Evolutionary conservation across 495 filamentous ascomycete species (phyloP).

Genomic region (Echria macrotheca): DNA sequence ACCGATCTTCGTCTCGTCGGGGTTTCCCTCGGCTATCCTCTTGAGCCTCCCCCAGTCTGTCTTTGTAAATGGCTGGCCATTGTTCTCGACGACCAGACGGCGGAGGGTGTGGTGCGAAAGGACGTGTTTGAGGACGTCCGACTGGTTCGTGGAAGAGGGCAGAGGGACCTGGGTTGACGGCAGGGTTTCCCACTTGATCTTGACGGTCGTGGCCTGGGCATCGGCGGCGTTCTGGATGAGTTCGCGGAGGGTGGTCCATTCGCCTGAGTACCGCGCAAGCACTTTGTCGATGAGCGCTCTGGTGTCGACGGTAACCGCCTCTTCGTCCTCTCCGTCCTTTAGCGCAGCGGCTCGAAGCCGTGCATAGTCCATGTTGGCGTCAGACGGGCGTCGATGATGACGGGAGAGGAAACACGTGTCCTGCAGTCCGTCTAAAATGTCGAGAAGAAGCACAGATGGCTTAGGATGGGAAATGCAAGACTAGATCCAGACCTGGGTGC

Average conservation of each 20-base stretch:
- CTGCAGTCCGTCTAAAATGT: no score
- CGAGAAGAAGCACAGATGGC: no score
- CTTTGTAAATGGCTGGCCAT: conserved; percentile 76
- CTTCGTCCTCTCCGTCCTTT: conserved; percentile 79
- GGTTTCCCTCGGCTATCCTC: conserved; percentile 96
- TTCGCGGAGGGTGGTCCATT: conserved; percentile 83
- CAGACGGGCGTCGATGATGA: no score
- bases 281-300: conserved; percentile 96
- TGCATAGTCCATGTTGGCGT: conserved; percentile 63
- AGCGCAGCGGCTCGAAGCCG: conserved; percentile 81
- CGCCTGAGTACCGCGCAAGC: conserved; percentile 87
- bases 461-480: no score
- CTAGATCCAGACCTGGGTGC: no score
- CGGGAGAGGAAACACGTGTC: no score
- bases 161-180: conserved; percentile 73
- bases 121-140: conserved; percentile 72
- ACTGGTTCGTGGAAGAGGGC: conserved; percentile 58
- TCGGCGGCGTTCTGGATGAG: conserved; percentile 98
- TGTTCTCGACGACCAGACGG: conserved; percentile 79
- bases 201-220: conserved; percentile 82
- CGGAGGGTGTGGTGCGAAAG: conserved; percentile 77
- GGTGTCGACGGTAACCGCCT: conserved; percentile 98
- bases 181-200: conserved; percentile 82
- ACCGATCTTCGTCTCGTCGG: conserved; percentile 97
- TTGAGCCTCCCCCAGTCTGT: conserved; percentile 93